A percentile compares a stretch with the other conserved stretches of the same genome.
Evolutionary conservation across 495 filamentous ascomycete genomes (phyloP).

Genomic region (Trichoderma gamsii): DNA sequence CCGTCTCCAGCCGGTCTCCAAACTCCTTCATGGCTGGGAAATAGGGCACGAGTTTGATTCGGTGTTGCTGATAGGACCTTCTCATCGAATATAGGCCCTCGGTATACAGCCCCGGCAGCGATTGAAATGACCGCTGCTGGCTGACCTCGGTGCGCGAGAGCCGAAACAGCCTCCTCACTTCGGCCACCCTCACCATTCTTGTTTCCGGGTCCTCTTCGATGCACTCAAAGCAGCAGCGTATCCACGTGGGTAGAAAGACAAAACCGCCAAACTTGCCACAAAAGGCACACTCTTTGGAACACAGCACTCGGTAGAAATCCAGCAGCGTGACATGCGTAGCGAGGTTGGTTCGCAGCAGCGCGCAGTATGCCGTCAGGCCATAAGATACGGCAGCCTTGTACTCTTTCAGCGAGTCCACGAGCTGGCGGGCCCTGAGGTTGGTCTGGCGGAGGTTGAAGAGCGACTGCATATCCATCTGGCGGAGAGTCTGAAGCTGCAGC

Average conservation of each 20-base stretch:
- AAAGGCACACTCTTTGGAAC: constrained; percentile 10
- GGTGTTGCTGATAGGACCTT: not conserved
- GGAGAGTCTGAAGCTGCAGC: not conserved
- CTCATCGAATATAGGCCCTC: not conserved
- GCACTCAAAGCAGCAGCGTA: constrained; percentile 9
- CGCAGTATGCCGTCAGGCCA: not conserved
- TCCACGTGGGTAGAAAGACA: not conserved
- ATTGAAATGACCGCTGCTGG: not conserved
- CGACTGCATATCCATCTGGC: constrained; percentile 8
- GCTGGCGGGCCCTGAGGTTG: constrained; percentile 5
- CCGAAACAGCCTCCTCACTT: constrained; percentile 3
- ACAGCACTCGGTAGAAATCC: not conserved
- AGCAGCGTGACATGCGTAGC: constrained; percentile 1
- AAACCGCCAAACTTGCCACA: constrained; percentile 11
- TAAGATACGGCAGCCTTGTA: not conserved
- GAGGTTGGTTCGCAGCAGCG: constrained; percentile 4
- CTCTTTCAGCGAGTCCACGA: constrained; percentile 5
- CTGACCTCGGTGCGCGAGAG: not conserved
- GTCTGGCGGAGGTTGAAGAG: constrained; percentile 1
- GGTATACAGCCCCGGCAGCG: not conserved
- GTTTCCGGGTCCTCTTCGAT: constrained; percentile 7
- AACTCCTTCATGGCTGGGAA: constrained; percentile 9
- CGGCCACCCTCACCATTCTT: constrained; percentile 7
- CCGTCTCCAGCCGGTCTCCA: not conserved
- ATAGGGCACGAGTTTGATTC: not conserved